phyloP scores from a whole-genome alignment of 495 filamentous ascomycete genomes.

The Polyplosphaeria fusca region DNA sequence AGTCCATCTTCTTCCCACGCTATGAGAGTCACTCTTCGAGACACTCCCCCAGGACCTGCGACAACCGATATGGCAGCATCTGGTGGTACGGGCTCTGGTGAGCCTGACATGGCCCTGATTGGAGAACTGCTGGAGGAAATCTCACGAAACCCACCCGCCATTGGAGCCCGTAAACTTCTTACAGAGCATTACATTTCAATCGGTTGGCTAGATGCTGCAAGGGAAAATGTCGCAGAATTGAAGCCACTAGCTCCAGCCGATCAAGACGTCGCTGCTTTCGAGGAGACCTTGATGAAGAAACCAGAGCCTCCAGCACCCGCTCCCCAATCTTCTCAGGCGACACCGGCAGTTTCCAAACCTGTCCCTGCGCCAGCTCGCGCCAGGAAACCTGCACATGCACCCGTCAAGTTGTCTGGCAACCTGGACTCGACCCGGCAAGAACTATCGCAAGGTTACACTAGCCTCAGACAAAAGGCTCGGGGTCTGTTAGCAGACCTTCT shows the following conservation, averaged over 20 bases:
- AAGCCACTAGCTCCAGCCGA: slow-evolving; percentile 18
- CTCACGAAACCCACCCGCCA: slow-evolving; percentile 25
- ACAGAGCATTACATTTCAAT: slow-evolving; percentile 28
- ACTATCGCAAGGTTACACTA: slow-evolving; percentile 21
- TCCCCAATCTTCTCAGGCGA: not conserved
- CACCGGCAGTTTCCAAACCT: not conserved
- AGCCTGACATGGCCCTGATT: slow-evolving; percentile 32
- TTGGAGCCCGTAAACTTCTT: slow-evolving; percentile 26
- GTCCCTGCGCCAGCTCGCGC: not conserved
- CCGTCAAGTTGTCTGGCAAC: slow-evolving; percentile 23
- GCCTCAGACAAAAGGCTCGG: slow-evolving; percentile 17
- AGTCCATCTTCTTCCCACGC: too few relatives aligned
- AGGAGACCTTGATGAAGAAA: slow-evolving; percentile 16
- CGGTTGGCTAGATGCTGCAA: slow-evolving; percentile 33
- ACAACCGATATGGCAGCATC: slow-evolving; percentile 10
- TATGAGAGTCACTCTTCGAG: slow-evolving; percentile 9
- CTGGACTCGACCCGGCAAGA: slow-evolving; percentile 21
- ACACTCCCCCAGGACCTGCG: not conserved
- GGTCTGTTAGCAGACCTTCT: slow-evolving; percentile 16
- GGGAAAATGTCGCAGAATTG: slow-evolving; percentile 24
- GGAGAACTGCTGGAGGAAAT: slow-evolving; percentile 32
- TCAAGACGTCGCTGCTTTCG: slow-evolving; percentile 16
- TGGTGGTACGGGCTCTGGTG: slow-evolving; percentile 17
- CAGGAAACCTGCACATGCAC: slow-evolving; percentile 5
- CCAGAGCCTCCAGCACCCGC: slow-evolving; percentile 13